Percentiles rank a stretch among this genome's conserved stretches.
Conservation (phyloP, 1,284 basidiomycete species). For the Ceratobasidium sp. region DNA sequence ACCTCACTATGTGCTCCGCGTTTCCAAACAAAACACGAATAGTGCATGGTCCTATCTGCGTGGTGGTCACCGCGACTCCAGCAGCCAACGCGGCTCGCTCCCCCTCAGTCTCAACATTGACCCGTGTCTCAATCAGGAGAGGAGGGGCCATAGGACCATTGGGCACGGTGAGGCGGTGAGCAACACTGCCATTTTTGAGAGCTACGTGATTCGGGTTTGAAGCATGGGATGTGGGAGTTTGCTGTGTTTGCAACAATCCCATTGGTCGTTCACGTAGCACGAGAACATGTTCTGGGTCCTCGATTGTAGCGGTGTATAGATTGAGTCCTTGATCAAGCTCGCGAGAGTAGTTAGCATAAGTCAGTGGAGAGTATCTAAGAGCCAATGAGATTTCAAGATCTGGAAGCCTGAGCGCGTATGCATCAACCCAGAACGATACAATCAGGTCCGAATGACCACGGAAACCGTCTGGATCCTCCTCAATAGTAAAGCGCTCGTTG, state of each 20-base stretch:
- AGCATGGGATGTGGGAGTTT: background rate
- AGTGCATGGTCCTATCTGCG: conserved; percentile 17
- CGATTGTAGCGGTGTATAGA: background rate
- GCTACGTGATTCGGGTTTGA: too few relatives aligned
- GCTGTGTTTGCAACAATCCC: background rate
- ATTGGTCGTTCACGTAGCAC: conserved; percentile 19
- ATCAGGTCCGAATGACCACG: conserved; percentile 4
- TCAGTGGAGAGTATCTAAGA: background rate
- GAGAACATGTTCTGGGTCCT: background rate
- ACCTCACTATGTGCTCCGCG: background rate
- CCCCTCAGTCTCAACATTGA: background rate
- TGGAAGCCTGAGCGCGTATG: background rate
- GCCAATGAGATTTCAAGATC: background rate
- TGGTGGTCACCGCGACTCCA: background rate
- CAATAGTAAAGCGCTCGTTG: background rate
- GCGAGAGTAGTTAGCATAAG: background rate
- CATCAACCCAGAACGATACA: conserved; percentile 5
- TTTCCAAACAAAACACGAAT: background rate
- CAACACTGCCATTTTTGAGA: too few relatives aligned
- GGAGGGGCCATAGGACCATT: background rate
- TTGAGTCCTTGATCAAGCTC: background rate
- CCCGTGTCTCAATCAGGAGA: background rate
- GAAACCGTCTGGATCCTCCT: too few relatives aligned
- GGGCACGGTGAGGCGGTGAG: background rate
- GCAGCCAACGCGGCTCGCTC: background rate